Evolutionary conservation across 176 grass and related monocot genomes (phyloP).

Genomic region (Panicum miliaceum): DNA sequence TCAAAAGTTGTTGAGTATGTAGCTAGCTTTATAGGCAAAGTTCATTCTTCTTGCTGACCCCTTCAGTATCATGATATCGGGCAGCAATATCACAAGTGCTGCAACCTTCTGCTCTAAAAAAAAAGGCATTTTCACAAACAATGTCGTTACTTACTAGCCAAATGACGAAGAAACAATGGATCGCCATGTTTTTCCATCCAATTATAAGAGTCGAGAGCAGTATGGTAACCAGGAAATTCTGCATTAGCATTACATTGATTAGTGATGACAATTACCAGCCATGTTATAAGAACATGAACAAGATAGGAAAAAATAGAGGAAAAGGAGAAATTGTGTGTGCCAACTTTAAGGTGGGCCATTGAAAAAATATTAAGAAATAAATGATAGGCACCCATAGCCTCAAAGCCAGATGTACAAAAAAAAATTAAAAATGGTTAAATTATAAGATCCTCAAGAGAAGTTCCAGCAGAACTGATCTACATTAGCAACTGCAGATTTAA

Average conservation of each 20-base stretch:
- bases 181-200: constrained; percentile 91
- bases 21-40: constrained; percentile 3
- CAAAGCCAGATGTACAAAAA: constrained; percentile 8
- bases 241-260: constrained; percentile 45
- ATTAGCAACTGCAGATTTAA: constrained; percentile 11
- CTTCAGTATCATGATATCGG: constrained; percentile 3
- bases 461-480: not conserved
- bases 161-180: constrained; percentile 88
- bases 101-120: not conserved
- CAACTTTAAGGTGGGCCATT: not conserved
- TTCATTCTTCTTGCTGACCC: constrained; percentile 19
- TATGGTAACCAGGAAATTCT: constrained; percentile 98
- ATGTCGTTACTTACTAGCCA: constrained; percentile 73
- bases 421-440: not conserved
- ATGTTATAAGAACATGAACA: constrained; percentile 13
- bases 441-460: not conserved
- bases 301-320: not conserved
- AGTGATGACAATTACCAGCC: constrained; percentile 28
- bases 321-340: not conserved
- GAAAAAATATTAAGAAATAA: constrained; percentile 19
- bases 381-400: not conserved
- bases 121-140: not conserved
- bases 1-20: not conserved
- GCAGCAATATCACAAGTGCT: not conserved
- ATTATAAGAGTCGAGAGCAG: constrained; percentile 70